phyloP scores from a whole-genome alignment of 2,329 filamentous ascomycete species.

The Dactylellina parvicollis region DNA sequence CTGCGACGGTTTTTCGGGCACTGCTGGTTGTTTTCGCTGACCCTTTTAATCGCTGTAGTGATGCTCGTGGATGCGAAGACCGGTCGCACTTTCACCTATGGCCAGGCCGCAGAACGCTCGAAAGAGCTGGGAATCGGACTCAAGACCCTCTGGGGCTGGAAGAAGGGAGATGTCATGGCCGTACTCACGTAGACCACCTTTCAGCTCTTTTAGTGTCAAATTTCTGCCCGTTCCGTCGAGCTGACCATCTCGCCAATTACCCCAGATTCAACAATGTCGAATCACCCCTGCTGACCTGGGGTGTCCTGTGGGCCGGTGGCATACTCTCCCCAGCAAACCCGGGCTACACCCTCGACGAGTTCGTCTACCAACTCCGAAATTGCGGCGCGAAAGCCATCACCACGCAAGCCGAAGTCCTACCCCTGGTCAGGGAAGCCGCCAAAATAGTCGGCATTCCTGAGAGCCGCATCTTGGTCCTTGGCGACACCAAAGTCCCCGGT shows the following conservation, averaged over 20 bases:
- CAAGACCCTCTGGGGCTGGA: conserved; percentile 77
- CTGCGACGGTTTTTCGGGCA: neutral
- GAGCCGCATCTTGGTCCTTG: conserved; percentile 79
- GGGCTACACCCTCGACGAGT: conserved; percentile 77
- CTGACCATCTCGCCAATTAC: neutral
- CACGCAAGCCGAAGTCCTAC: conserved; percentile 75
- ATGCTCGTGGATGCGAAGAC: conserved; percentile 81
- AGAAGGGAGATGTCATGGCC: conserved; percentile 82
- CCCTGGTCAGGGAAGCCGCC: conserved; percentile 74
- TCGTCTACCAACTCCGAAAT: conserved; percentile 84
- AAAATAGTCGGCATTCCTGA: conserved; percentile 74
- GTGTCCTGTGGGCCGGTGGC: conserved; percentile 83
- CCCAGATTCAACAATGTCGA: conserved; percentile 80
- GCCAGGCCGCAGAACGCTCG: conserved; percentile 72
- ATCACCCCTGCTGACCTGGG: conserved; percentile 79
- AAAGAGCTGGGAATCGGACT: conserved; percentile 83
- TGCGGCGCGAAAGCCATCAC: conserved; percentile 77
- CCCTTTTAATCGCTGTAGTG: conserved; percentile 66
- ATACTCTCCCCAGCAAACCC: conserved; percentile 87
- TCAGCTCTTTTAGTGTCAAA: neutral
- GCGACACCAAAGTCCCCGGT: conserved; percentile 67
- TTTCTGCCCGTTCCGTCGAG: neutral
- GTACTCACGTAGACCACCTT: conserved; percentile 70
- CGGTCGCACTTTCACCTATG: conserved; percentile 74
- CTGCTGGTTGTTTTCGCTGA: conserved; percentile 14